These are phyloP conservation scores for Nannochloropsis gaditana DNA, from an alignment of 108 stramenopile species.

Conservation along the genomic window DNA sequence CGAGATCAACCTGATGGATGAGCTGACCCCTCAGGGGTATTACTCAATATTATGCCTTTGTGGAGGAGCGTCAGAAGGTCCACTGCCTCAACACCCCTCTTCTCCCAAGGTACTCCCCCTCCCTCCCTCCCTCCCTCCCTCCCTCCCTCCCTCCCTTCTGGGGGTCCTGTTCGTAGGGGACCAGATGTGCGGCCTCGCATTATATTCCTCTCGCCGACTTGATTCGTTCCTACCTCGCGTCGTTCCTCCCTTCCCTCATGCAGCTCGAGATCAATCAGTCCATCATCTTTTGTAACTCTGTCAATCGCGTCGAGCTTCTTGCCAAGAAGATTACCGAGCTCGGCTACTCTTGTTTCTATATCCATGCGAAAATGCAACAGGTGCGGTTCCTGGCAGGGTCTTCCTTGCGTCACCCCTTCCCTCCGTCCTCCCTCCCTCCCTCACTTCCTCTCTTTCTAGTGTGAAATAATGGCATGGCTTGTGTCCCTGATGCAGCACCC, in stretches of 20 bases:
- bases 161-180: too few relatives aligned
- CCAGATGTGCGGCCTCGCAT: not conserved
- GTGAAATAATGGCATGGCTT: not conserved
- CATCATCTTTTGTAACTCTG: conserved; percentile 99
- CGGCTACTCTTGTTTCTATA: conserved; percentile 99
- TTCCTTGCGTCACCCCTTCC: not conserved
- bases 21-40: conserved; percentile 95
- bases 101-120: conserved; percentile 65
- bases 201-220: too few relatives aligned
- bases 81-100: conserved; percentile 95
- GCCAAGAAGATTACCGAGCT: conserved; percentile 98
- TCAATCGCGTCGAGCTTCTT: conserved; percentile 93
- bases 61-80: conserved; percentile 97
- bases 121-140: not conserved
- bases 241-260: too few relatives aligned
- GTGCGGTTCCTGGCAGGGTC: not conserved
- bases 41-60: conserved; percentile 96
- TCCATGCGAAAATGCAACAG: conserved; percentile 99
- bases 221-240: too few relatives aligned
- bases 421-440: not conserved
- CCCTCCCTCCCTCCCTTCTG: not conserved
- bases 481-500: too few relatives aligned
- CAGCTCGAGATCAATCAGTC: conserved; percentile 90
- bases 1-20: conserved; percentile 96
- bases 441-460: not conserved